These are phyloP conservation scores for Xerocomus minutiporus DNA, from an alignment of 1,284 basidiomycete species.

Conservation along the genomic window DNA sequence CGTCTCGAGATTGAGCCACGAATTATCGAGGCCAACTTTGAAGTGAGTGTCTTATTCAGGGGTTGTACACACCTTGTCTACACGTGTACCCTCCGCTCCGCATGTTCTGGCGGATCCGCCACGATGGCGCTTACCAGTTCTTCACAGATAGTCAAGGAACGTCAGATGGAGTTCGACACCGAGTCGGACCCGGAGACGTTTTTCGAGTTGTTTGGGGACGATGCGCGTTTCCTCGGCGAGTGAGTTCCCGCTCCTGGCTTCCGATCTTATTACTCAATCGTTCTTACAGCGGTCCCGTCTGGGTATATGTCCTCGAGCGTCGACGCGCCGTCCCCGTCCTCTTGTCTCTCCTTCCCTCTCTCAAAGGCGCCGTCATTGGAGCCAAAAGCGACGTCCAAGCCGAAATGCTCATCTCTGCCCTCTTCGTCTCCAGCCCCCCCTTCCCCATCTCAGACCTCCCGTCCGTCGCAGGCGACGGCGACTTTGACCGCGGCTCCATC, in stretches of 20 bases:
- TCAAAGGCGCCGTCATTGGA: conserved; percentile 71
- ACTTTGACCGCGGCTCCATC: conserved; percentile 39
- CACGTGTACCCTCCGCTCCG: not conserved
- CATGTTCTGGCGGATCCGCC: conserved; percentile 13
- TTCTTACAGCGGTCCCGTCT: conserved; percentile 63
- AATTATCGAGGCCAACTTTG: conserved; percentile 71
- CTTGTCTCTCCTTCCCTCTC: conserved; percentile 65
- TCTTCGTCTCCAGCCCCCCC: conserved; percentile 75
- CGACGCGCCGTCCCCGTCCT: conserved; percentile 72
- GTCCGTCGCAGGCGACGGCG: conserved; percentile 33
- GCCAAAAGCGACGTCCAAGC: conserved; percentile 59
- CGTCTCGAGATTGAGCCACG: conserved; percentile 71
- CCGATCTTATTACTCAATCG: conserved; percentile 2
- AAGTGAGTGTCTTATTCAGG: conserved; percentile 44
- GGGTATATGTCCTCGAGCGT: conserved; percentile 81
- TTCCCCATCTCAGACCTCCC: conserved; percentile 67
- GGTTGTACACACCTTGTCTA: not conserved
- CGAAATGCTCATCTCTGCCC: conserved; percentile 68
- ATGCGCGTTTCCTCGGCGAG: conserved; percentile 69
- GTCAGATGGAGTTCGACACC: conserved; percentile 78
- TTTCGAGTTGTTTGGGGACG: conserved; percentile 71
- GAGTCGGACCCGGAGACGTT: conserved; percentile 73
- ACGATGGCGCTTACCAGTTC: conserved; percentile 4
- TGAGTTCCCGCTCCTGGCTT: conserved; percentile 38
- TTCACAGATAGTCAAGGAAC: conserved; percentile 70